Evolutionary conservation across 129 eudicot genomes (phyloP).

Genomic region (Flaveria sonorensis): DNA sequence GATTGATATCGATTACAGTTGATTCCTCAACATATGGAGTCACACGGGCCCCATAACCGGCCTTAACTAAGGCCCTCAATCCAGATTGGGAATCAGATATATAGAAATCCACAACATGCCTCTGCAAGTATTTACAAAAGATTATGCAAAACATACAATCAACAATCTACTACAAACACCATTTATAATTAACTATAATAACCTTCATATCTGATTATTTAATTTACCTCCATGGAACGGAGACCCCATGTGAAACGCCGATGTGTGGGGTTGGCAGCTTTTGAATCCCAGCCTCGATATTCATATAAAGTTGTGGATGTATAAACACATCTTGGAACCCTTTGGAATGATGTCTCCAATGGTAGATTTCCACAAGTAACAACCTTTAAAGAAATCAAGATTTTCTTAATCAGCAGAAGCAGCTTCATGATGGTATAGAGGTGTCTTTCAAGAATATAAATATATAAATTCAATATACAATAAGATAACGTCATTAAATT

Average conservation of each 20-base stretch:
- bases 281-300: slow-evolving; percentile 72
- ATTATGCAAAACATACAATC: slow-evolving; percentile 11
- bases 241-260: slow-evolving; percentile 73
- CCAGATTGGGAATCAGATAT: slow-evolving; percentile 77
- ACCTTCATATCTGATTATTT: neutral
- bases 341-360: slow-evolving; percentile 65
- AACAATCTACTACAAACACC: neutral
- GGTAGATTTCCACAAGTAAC: slow-evolving; percentile 75
- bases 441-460: slow-evolving; percentile 12
- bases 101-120: slow-evolving; percentile 69
- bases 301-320: slow-evolving; percentile 69
- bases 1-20: slow-evolving; percentile 56
- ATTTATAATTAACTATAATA: neutral
- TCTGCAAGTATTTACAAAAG: slow-evolving; percentile 37
- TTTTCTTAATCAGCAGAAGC: slow-evolving; percentile 14
- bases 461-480: neutral
- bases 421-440: neutral
- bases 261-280: slow-evolving; percentile 66
- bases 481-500: neutral
- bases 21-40: slow-evolving; percentile 74
- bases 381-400: slow-evolving; percentile 47
- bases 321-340: slow-evolving; percentile 71
- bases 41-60: slow-evolving; percentile 73
- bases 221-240: slow-evolving; percentile 62
- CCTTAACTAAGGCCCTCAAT: slow-evolving; percentile 67